Percentiles rank a stretch among this genome's conserved stretches.
Conservation (phyloP, 2,329 filamentous ascomycete species). For the Cercospora canescens region DNA sequence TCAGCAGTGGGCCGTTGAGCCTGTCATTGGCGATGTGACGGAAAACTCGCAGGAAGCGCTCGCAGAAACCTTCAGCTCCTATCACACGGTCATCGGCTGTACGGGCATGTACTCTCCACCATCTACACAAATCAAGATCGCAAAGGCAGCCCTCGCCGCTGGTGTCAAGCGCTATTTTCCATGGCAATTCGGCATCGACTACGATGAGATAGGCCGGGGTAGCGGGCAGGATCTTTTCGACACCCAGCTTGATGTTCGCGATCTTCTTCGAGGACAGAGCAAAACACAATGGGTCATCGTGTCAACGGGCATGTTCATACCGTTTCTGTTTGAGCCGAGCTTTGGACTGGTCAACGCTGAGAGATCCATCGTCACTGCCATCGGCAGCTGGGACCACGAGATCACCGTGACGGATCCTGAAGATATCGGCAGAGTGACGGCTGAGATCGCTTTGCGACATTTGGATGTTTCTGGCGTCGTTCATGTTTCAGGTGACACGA, state of each 20-base stretch:
- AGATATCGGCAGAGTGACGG: slow-evolving; percentile 65
- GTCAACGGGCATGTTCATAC: slow-evolving; percentile 70
- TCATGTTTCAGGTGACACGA: slow-evolving; percentile 62
- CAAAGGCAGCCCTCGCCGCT: slow-evolving; percentile 55
- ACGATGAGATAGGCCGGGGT: slow-evolving; percentile 61
- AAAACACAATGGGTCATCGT: slow-evolving; percentile 60
- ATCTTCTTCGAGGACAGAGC: slow-evolving; percentile 51
- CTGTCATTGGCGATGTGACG: slow-evolving; percentile 50
- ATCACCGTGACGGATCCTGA: slow-evolving; percentile 63
- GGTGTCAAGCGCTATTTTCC: slow-evolving; percentile 59
- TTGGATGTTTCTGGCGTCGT: slow-evolving; percentile 48
- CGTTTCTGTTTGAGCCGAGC: slow-evolving; percentile 63
- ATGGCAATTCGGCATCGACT: slow-evolving; percentile 75
- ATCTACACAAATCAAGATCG: slow-evolving; percentile 60
- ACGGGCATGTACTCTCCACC: slow-evolving; percentile 59
- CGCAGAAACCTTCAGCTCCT: slow-evolving; percentile 41
- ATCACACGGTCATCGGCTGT: slow-evolving; percentile 60
- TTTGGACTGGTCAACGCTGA: slow-evolving; percentile 63
- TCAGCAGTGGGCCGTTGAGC: slow-evolving; percentile 33
- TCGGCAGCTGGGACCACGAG: slow-evolving; percentile 62
- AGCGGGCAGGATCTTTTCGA: slow-evolving; percentile 66
- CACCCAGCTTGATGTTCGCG: slow-evolving; percentile 63
- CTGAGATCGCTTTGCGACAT: slow-evolving; percentile 53
- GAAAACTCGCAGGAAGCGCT: slow-evolving; percentile 32
- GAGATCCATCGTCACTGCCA: slow-evolving; percentile 37